phyloP scores from a whole-genome alignment of 2,329 filamentous ascomycete genomes.

The Botryosphaeria dothidea region DNA sequence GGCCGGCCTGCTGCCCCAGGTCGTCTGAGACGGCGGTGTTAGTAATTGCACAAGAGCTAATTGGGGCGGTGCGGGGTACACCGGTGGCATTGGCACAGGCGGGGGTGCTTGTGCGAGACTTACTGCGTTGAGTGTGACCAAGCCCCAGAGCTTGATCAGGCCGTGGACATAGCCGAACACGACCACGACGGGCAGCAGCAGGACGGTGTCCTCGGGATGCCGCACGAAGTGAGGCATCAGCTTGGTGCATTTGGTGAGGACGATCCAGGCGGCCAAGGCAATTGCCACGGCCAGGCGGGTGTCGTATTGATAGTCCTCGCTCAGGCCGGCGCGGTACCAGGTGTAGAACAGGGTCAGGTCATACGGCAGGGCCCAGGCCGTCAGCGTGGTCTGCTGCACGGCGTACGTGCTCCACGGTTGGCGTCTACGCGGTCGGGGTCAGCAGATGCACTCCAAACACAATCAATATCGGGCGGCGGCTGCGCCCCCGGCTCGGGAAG shows the following conservation, averaged over 20 bases:
- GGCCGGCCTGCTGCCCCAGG: slow-evolving; percentile 91
- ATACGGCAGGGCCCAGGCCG: slow-evolving; percentile 78
- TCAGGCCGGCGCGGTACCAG: slow-evolving; percentile 26
- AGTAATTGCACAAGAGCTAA: background rate
- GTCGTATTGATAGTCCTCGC: background rate
- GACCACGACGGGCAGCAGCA: slow-evolving; percentile 81
- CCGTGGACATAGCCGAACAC: slow-evolving; percentile 92
- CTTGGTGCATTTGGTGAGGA: slow-evolving; percentile 90
- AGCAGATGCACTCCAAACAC: slow-evolving; percentile 16
- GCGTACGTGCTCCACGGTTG: slow-evolving; percentile 95
- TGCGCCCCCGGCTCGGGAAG: slow-evolving; percentile 1
- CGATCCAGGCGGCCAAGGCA: slow-evolving; percentile 46
- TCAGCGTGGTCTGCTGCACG: slow-evolving; percentile 88
- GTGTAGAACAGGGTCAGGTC: slow-evolving; percentile 69
- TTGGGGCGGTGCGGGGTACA: slow-evolving; percentile 11
- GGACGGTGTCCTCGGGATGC: slow-evolving; percentile 72
- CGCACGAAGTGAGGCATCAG: slow-evolving; percentile 82
- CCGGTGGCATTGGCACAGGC: background rate
- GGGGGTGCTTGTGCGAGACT: slow-evolving; percentile 22
- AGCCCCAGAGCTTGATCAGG: slow-evolving; percentile 85
- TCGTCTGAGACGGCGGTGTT: slow-evolving; percentile 62
- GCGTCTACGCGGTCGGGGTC: slow-evolving; percentile 56
- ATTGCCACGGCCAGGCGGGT: slow-evolving; percentile 26
- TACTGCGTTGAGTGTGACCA: slow-evolving; percentile 63
- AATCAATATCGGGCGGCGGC: slow-evolving; percentile 1